Evolutionary conservation across 208 protist genomes (phyloP), one percentile per base, ranked within the genome.

Genomic region (Trypanosoma platydactyli): DNA sequence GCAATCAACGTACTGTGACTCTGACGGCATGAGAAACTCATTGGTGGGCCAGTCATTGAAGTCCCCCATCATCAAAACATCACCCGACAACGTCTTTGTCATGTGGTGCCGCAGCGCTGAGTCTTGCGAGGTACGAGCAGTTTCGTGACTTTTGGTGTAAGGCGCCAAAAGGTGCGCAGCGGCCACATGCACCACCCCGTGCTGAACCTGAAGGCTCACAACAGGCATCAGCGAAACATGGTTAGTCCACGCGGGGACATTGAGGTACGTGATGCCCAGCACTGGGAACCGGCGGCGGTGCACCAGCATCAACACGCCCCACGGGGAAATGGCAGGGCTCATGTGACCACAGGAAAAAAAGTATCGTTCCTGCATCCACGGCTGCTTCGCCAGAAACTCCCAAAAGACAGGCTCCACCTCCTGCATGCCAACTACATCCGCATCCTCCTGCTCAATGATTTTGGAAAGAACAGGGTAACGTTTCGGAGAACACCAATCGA

Each of bases 1-100:
- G 66, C 85, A 88, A 54, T 96, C 88, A 0, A 75, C 59, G 66
- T 90, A 94, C 20, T 77, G 75, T 55, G 86, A 83, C 46, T 89
- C 83, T 6, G 55, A 3, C 38, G 91, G 88, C 88, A 96, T 94
- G 48, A 70, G 42, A 59, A 96, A 94, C 68, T 94, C 85, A 64
- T 88, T 93, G 49, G 75, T 79, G 20, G 91, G 91, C 83, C 86
- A 94, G 77, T 94, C 88, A 67, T 96, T 96, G 80, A 96, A 96
- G 74, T 96, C 91, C 7, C 91, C 91, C 88, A 96, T 93, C 7
- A 81, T 80, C 16, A 96, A 50, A 45, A 71, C 80, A 77, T 94
- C 85, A 38, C 33, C 58, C 16, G 81, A 40, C 33, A 79, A 64
- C 45, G 66, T 79, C 27, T 82, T 83, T 18, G 64, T 75, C 63